Evolutionary conservation across 331 rosid species (phyloP), one percentile per base, ranked within the genome.

Genomic region (Cucumis variabilis): DNA sequence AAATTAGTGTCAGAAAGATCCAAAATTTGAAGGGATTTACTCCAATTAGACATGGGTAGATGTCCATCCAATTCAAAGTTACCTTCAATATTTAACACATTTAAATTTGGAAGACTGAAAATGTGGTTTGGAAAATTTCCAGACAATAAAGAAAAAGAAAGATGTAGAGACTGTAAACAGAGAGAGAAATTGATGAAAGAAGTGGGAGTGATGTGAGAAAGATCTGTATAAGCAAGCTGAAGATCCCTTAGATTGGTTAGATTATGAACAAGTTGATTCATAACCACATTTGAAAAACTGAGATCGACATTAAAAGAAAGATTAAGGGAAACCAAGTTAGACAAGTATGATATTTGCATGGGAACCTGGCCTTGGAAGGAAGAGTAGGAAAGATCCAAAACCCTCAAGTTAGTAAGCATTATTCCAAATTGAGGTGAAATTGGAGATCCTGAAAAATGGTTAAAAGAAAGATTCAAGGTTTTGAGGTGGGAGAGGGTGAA

Each of bases 401-500:
- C 66, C 73, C 66, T 69, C 87, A 85, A 85, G 41, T 65, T 24
- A 21, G 9, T 5, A 12, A 85, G 50, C 11, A 24, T 25, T 37
- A 24, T 25, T 37, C 78, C 68, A 58, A 86, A 86, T 20, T 23
- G 14, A 67, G 83, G 27, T 13, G 83, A 37, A 58, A 86, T 19
- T 41, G 41, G n/a, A 53, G 83, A 23, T n/a, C 1, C 17, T n/a
- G 3, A 1, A 15, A 48, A 46, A 51, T 13, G 0, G 65, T 78
- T 78, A 25, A 0, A 12, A 50, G 88, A 53, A 41, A 86, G 83
- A 63, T 73, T 41, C 13, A 85, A 70, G 15, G 25, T 85, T 24
- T 68, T 67, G 46, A 85, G 79, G 50, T 85, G 78, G 25, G 79
- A 68, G 4, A 85, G 79, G 12, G 58, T 11, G 44, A 85, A 85